Evolutionary conservation across 2,329 filamentous ascomycete genomes (phyloP).

Genomic region (Reticulascus tulasneorum): DNA sequence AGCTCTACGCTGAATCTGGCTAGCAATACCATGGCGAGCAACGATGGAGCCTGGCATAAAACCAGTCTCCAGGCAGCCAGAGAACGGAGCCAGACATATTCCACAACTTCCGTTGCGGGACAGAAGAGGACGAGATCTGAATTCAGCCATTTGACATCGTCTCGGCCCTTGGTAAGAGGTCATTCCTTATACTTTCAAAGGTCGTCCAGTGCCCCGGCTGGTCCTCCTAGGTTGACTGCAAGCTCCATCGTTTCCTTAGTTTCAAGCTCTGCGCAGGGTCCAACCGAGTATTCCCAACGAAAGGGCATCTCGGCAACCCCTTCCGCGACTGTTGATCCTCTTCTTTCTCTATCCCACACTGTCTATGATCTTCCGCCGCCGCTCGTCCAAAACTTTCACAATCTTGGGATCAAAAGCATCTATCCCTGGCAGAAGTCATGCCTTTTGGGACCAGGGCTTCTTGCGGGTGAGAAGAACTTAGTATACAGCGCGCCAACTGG

Average conservation of each 20-base stretch:
- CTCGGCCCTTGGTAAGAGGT: slow-evolving; percentile 2
- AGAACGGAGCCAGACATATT: slow-evolving; percentile 31
- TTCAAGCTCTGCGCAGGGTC: slow-evolving; percentile 13
- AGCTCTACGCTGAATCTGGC: too few relatives aligned
- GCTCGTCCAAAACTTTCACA: slow-evolving; percentile 61
- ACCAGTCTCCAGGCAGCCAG: slow-evolving; percentile 47
- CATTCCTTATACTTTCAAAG: slow-evolving; percentile 26
- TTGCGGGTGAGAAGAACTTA: slow-evolving; percentile 63
- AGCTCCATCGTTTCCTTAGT: slow-evolving; percentile 42
- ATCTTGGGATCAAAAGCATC: slow-evolving; percentile 66
- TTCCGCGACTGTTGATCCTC: slow-evolving; percentile 44
- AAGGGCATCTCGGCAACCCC: slow-evolving; percentile 49
- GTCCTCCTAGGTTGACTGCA: slow-evolving; percentile 29
- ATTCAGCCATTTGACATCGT: slow-evolving; percentile 1
- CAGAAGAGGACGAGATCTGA: slow-evolving; percentile 37
- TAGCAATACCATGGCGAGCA: slow-evolving; percentile 36
- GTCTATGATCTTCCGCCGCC: slow-evolving; percentile 58
- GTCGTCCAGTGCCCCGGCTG: slow-evolving; percentile 26
- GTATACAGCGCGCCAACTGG: slow-evolving; percentile 79
- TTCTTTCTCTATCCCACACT: slow-evolving; percentile 58
- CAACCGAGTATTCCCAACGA: slow-evolving; percentile 56
- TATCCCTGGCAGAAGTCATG: slow-evolving; percentile 80
- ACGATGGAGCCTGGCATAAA: slow-evolving; percentile 41
- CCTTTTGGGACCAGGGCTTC: slow-evolving; percentile 61
- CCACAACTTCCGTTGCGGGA: slow-evolving; percentile 39